Conservation (phyloP, 139 green algal species). For the Mychonastes homosphaera region DNA sequence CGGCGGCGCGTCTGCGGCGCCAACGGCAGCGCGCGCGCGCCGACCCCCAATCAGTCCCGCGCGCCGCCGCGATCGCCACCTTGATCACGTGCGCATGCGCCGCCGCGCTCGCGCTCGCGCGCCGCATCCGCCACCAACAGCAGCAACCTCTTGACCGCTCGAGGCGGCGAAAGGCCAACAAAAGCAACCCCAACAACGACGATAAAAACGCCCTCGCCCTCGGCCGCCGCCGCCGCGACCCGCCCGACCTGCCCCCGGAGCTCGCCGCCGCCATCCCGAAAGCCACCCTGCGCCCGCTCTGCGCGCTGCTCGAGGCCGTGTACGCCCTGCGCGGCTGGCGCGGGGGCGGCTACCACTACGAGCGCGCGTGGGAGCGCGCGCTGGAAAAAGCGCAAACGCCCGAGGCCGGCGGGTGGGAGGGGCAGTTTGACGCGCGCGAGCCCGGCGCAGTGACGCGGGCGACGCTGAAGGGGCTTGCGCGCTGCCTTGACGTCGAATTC, state of each 20-base stretch:
- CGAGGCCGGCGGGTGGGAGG: slow-evolving; percentile 3
- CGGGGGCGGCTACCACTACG: background rate
- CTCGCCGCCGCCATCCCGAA: too few species aligned
- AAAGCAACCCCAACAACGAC: background rate
- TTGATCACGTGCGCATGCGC: too few species aligned
- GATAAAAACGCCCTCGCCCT: background rate
- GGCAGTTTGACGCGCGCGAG: slow-evolving; percentile 2
- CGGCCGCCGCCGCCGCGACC: background rate
- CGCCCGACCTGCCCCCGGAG: too few species aligned
- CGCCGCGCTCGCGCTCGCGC: too few species aligned
- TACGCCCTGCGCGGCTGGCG: background rate
- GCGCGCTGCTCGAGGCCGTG: background rate
- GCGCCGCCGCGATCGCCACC: too few species aligned
- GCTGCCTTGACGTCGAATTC: slow-evolving; percentile 1
- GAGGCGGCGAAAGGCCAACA: too few species aligned
- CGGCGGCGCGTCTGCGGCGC: too few species aligned
- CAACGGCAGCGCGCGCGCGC: too few species aligned
- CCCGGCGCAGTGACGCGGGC: background rate
- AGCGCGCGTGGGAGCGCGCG: background rate
- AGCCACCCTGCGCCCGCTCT: background rate
- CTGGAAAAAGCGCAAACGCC: background rate
- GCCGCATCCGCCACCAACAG: too few species aligned
- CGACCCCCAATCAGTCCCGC: too few species aligned
- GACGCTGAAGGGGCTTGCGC: background rate
- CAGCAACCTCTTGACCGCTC: too few species aligned